Evolutionary conservation across 306 rosid genomes (phyloP).

Genomic region (Styphnolobium japonicum): DNA sequence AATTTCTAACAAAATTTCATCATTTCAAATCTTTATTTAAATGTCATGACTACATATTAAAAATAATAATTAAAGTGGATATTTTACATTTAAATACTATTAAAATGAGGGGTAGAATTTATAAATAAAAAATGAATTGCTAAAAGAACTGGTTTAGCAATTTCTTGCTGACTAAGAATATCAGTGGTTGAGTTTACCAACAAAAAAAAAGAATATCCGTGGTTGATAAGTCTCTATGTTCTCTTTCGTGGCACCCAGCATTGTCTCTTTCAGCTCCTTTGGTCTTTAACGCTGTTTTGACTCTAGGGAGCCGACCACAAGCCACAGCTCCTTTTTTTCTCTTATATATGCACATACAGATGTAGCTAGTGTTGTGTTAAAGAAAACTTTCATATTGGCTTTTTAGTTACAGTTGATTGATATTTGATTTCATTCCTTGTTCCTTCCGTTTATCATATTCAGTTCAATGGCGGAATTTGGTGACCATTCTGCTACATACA

Average conservation of each 20-base stretch:
- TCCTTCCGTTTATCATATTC: not conserved
- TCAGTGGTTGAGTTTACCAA: too few relatives aligned
- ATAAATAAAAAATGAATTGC: too few relatives aligned
- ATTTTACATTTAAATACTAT: too few relatives aligned
- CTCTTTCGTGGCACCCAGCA: not conserved
- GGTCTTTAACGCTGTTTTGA: not conserved
- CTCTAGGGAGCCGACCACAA: not conserved
- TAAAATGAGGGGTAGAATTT: too few relatives aligned
- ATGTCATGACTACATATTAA: too few relatives aligned
- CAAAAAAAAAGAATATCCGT: too few relatives aligned
- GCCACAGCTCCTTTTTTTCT: not conserved
- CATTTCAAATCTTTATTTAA: too few relatives aligned
- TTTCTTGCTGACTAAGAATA: too few relatives aligned
- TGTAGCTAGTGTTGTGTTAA: not conserved
- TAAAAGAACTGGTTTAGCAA: too few relatives aligned
- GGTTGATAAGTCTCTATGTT: not conserved
- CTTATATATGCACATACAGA: not conserved
- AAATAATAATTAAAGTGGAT: too few relatives aligned
- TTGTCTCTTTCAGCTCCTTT: not conserved
- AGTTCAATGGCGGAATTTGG: not conserved
- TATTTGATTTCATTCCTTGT: not conserved
- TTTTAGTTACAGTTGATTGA: not conserved
- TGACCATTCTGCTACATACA: slow-evolving; percentile 8
- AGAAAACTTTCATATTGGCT: not conserved
- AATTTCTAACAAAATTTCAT: too few relatives aligned